phyloP scores from a whole-genome alignment of 2,329 filamentous ascomycete genomes.

The Calycina marina region DNA sequence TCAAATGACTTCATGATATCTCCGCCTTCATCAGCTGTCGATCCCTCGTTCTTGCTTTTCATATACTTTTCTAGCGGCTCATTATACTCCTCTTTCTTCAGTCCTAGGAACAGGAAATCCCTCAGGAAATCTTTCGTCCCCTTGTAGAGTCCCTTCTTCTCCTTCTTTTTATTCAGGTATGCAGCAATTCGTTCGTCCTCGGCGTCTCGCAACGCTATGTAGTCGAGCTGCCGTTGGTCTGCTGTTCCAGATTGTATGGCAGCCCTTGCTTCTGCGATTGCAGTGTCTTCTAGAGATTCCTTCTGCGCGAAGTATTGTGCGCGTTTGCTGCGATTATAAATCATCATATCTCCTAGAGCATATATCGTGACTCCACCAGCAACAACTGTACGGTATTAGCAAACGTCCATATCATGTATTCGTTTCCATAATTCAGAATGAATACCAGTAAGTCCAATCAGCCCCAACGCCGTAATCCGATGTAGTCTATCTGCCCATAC shows the following conservation, averaged over 20 bases:
- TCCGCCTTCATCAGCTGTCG: conserved; percentile 15
- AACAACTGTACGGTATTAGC: conserved; percentile 34
- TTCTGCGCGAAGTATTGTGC: conserved; percentile 41
- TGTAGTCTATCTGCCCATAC: conserved; percentile 24
- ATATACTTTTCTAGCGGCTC: no score
- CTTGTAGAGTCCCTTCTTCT: conserved; percentile 16
- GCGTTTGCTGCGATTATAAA: conserved; percentile 52
- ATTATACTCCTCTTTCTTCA: conserved; percentile 22
- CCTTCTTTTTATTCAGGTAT: conserved; percentile 14
- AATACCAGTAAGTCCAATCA: conserved; percentile 23
- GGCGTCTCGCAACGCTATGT: conserved; percentile 44
- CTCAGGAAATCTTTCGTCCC: conserved; percentile 16
- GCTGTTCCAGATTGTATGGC: conserved; percentile 29
- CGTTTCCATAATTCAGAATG: background rate
- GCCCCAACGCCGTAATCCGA: conserved; percentile 20
- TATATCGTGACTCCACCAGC: conserved; percentile 46
- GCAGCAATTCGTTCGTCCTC: conserved; percentile 10
- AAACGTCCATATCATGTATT: no score
- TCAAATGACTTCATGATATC: conserved; percentile 17
- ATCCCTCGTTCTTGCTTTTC: conserved; percentile 8
- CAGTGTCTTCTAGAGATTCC: conserved; percentile 29
- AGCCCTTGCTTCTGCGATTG: conserved; percentile 29
- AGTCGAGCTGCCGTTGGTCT: conserved; percentile 33
- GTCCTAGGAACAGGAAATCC: conserved; percentile 21
- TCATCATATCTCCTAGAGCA: conserved; percentile 49